Base-by-base conservation (phyloP, 805 yeast species). In the Suhomyces tanzawaensis region DNA sequence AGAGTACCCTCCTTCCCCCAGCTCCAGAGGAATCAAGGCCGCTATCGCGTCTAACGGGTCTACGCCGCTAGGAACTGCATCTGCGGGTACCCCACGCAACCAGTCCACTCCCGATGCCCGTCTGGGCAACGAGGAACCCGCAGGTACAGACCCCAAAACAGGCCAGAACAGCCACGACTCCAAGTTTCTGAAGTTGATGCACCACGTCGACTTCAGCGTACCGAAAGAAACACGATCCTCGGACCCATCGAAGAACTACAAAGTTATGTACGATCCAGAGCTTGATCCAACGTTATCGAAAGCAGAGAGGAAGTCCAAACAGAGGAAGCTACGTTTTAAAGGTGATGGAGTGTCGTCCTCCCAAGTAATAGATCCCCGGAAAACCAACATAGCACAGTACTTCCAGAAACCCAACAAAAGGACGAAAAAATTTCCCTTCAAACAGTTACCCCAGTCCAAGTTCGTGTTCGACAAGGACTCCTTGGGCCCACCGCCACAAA, bases 401-500 rank as follows among this genome's bases (percentile, higher is more conserved):
- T 56, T 66, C 25, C 55, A 52, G 18, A 69, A 67, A 42, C 68
- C 66, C 7, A 58, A 55, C 49, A 70, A 69, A 46, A 53, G 51
- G 36, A 60, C 68, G 11, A 72, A 64, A 42, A 67, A 65, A 30
- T 54, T 65, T 32, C 72, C 72, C 0, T 69, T 58, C 50, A 71
- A 66, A 43, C 66, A 67, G 14, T 58, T 73, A 12, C 69, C 72
- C 0, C 58, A 58, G 21, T 62, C 76, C 2, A 66, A 64, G 41
- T 72, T 70, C 46, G 48, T 57, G 4, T 85, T 72, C 55, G 95
- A 88, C 56, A 72, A 79, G 41, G 70, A 82, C 51, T 85, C 95
- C 0, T 54, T 86, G 9, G 95, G 93, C 0, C 81, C 83, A 0
- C 77, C 81, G 13, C 96, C 95, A 0, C 71, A 80, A 3, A 64